Conservation (phyloP, 768 basidiomycete genomes). For the Gautieria morchelliformis region DNA sequence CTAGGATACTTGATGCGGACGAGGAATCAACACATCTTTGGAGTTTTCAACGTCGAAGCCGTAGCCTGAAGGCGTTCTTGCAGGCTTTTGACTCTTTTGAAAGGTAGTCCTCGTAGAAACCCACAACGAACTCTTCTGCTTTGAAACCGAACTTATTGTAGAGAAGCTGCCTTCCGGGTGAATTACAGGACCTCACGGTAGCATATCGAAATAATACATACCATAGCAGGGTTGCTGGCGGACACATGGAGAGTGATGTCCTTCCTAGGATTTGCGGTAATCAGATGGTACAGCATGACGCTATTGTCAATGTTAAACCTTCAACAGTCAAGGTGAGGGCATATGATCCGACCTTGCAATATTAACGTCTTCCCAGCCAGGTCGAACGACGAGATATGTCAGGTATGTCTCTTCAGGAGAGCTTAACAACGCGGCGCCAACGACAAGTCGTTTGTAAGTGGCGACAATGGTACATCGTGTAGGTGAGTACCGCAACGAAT, state of each 20-base stretch:
- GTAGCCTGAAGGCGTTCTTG: conserved; percentile 72
- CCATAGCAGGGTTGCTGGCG: conserved; percentile 73
- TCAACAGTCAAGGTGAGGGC: not conserved
- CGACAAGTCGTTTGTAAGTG: conserved; percentile 56
- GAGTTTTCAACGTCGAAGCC: conserved; percentile 45
- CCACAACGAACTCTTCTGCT: conserved; percentile 72
- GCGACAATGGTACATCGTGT: conserved; percentile 72
- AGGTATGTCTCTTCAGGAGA: conserved; percentile 78
- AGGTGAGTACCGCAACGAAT: conserved; percentile 57
- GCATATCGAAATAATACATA: conserved; percentile 19
- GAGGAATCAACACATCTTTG: too few species aligned
- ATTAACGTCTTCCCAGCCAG: conserved; percentile 73
- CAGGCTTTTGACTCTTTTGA: conserved; percentile 58
- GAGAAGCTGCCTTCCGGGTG: conserved; percentile 38
- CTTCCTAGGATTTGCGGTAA: conserved; percentile 57
- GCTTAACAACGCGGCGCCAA: conserved; percentile 68
- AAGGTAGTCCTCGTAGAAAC: conserved; percentile 77
- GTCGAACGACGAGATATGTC: conserved; percentile 68
- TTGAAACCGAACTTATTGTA: conserved; percentile 88
- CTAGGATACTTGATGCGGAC: too few species aligned
- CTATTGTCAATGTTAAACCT: conserved; percentile 7
- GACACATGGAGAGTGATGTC: conserved; percentile 82
- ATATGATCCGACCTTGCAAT: conserved; percentile 53
- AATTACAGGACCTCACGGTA: not conserved
- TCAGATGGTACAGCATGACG: conserved; percentile 70